Conservation (phyloP, 1,284 basidiomycete genomes). For the Ustilago shanxiensis region DNA sequence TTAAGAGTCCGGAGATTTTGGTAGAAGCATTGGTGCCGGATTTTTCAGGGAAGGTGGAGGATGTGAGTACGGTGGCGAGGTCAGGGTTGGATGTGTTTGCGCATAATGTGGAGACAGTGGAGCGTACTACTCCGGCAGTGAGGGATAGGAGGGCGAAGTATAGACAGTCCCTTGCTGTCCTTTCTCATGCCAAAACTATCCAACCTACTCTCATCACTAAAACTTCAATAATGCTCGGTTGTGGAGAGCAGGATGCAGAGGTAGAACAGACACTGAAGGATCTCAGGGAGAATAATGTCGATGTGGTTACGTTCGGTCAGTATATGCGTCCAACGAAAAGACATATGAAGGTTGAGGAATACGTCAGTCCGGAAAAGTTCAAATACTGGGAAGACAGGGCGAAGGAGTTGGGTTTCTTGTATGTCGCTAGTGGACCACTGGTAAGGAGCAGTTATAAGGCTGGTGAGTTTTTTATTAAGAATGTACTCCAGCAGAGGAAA, state of each 20-base stretch:
- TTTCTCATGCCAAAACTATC: constrained; percentile 75
- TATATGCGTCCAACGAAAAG: constrained; percentile 99
- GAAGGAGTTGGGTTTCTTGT: constrained; percentile 93
- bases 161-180: constrained; percentile 86
- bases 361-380: constrained; percentile 93
- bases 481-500: constrained; percentile 60
- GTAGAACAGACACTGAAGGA: constrained; percentile 86
- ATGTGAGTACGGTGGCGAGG: constrained; percentile 85
- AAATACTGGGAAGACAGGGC: constrained; percentile 90
- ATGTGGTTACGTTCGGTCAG: constrained; percentile 99
- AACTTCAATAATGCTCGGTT: constrained; percentile 98
- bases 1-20: constrained; percentile 92
- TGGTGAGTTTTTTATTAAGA: constrained; percentile 71
- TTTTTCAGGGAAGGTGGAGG: constrained; percentile 83
- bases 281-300: constrained; percentile 86
- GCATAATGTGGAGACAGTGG: constrained; percentile 96
- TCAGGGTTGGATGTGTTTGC: constrained; percentile 98
- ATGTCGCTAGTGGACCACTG: constrained; percentile 95
- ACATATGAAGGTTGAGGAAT: constrained; percentile 98
- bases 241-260: constrained; percentile 90
- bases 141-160: constrained; percentile 95
- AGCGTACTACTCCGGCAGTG: constrained; percentile 91
- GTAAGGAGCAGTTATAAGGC: constrained; percentile 97
- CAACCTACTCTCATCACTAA: constrained; percentile 91
- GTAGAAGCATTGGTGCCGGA: constrained; percentile 98